Conservation (phyloP, 257 asterid genomes). For the Gentiana straminea region DNA sequence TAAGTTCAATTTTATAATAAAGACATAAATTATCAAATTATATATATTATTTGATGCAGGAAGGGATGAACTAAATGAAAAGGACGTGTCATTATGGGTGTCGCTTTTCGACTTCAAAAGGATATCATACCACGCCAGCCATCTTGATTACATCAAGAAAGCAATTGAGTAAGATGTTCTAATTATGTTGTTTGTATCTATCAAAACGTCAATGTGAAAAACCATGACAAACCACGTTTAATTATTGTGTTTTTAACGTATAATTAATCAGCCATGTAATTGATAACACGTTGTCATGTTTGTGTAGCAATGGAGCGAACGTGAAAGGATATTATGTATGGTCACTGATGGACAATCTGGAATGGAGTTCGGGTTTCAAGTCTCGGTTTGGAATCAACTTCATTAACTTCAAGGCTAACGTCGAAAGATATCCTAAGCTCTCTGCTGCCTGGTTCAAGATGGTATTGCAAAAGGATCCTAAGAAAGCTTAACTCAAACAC, state of each 20-base stretch:
- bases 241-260: not conserved
- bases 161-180: not conserved
- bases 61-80: conserved; percentile 12
- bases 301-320: too few species aligned
- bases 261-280: too few species aligned
- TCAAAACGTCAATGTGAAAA: too few species aligned
- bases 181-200: too few species aligned
- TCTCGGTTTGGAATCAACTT: conserved; percentile 28
- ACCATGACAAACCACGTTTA: too few species aligned
- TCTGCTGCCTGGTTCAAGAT: conserved; percentile 36
- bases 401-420: conserved; percentile 20
- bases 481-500: not conserved
- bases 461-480: not conserved
- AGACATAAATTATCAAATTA: conserved; percentile 4
- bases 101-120: too few species aligned
- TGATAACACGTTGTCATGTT: too few species aligned
- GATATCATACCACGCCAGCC: not conserved
- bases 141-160: too few species aligned
- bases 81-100: too few species aligned
- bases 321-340: not conserved
- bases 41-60: not conserved
- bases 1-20: not conserved
- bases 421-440: conserved; percentile 20
- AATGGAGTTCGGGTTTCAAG: conserved; percentile 22
- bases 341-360: conserved; percentile 32